phyloP scores from a whole-genome alignment of 2,329 filamentous ascomycete genomes.

The Colletotrichum viniferum region DNA sequence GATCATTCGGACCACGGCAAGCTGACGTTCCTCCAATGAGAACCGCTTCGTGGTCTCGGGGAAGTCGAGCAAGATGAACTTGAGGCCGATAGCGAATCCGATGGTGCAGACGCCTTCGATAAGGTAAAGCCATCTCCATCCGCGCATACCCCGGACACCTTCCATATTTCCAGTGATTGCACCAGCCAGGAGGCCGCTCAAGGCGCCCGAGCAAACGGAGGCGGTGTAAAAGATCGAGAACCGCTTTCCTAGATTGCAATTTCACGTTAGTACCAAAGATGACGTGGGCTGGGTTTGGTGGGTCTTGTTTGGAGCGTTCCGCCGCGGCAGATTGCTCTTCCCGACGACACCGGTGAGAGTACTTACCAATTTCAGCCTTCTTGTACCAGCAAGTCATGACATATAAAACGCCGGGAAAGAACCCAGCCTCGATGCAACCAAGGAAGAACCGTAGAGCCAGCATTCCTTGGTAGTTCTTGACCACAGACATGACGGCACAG shows the following conservation, averaged over 20 bases:
- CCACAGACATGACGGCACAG: constrained; percentile 51
- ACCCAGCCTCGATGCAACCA: constrained; percentile 34
- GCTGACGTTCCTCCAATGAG: constrained; percentile 37
- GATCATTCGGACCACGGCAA: constrained; percentile 43
- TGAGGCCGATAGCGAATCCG: constrained; percentile 42
- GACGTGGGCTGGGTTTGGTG: not conserved
- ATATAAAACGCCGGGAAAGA: constrained; percentile 49
- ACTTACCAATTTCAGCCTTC: constrained; percentile 39
- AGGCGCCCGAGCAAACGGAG: constrained; percentile 54
- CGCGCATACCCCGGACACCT: constrained; percentile 43
- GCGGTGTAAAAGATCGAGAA: constrained; percentile 58
- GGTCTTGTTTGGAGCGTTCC: not conserved
- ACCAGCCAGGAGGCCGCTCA: constrained; percentile 49
- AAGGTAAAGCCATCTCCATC: constrained; percentile 54
- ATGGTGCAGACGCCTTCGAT: constrained; percentile 37
- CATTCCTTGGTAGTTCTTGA: constrained; percentile 48
- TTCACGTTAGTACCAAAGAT: not conserved
- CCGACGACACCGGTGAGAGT: not conserved
- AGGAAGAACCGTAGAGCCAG: constrained; percentile 43
- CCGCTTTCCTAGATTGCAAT: constrained; percentile 42
- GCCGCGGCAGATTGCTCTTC: not conserved
- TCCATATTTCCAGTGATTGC: constrained; percentile 49
- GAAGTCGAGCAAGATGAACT: constrained; percentile 54
- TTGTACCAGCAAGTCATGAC: constrained; percentile 58
- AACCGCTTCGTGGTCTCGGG: constrained; percentile 49